phyloP scores from a whole-genome alignment of 2,329 filamentous ascomycete species.

The Botrytis medusae region DNA sequence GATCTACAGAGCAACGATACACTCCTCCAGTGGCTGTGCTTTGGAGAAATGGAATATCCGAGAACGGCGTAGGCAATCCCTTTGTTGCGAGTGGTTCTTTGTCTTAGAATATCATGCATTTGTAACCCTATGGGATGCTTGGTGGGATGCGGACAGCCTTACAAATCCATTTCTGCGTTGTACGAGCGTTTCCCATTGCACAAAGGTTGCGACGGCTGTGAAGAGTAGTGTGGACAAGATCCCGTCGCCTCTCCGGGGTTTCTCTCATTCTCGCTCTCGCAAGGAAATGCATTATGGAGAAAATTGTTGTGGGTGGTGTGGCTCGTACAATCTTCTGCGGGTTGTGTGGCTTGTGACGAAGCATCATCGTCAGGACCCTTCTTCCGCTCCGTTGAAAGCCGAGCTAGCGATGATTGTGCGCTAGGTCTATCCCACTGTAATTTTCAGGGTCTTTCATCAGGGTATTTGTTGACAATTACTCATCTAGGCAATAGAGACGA shows the following conservation, averaged over 20 bases:
- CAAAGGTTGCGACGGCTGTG: neutral
- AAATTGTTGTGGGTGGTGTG: neutral
- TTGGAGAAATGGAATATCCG: constrained; percentile 8
- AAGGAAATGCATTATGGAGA: neutral
- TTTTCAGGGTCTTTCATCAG: neutral
- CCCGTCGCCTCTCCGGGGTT: neutral
- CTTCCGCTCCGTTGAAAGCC: neutral
- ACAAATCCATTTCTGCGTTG: neutral
- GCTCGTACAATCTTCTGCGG: neutral
- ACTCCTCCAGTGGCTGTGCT: neutral
- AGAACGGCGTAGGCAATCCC: constrained; percentile 1
- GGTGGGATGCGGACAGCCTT: neutral
- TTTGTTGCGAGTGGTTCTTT: neutral
- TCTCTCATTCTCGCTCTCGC: neutral
- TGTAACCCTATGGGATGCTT: neutral
- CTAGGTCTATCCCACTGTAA: neutral
- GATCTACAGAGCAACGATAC: neutral
- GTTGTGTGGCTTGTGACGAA: neutral
- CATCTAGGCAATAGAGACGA: neutral
- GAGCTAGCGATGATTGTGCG: neutral
- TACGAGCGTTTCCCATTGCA: neutral
- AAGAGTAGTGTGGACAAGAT: neutral
- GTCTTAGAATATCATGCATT: neutral
- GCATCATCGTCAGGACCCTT: neutral
- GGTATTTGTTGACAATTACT: neutral